phyloP scores from a whole-genome alignment of 2,329 filamentous ascomycete genomes.

The Metarhizium brunneum region DNA sequence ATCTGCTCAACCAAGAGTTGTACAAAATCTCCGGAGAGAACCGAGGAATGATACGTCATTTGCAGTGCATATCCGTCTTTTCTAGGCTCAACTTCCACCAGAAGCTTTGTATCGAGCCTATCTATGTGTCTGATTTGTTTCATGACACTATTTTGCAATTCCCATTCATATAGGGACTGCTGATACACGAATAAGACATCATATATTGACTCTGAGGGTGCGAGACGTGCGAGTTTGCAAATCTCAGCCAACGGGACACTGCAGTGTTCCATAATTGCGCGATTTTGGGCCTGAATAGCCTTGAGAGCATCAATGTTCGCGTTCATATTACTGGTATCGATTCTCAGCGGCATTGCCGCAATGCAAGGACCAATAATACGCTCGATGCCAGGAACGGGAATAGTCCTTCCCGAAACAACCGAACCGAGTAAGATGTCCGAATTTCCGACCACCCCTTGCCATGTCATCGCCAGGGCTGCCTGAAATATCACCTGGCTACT shows the following conservation, averaged over 20 bases:
- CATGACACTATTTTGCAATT: slow-evolving; percentile 26
- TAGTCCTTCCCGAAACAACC: slow-evolving; percentile 71
- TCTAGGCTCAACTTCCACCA: slow-evolving; percentile 66
- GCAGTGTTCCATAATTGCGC: slow-evolving; percentile 54
- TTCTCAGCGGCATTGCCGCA: slow-evolving; percentile 62
- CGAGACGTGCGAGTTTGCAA: slow-evolving; percentile 47
- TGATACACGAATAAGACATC: slow-evolving; percentile 81
- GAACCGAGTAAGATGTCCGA: slow-evolving; percentile 65
- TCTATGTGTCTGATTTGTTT: slow-evolving; percentile 54
- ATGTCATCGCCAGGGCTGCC: slow-evolving; percentile 56
- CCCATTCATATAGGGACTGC: slow-evolving; percentile 48
- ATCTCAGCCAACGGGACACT: slow-evolving; percentile 60
- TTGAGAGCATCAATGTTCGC: slow-evolving; percentile 52
- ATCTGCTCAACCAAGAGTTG: slow-evolving; percentile 47
- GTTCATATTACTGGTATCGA: slow-evolving; percentile 42
- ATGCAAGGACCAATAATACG: slow-evolving; percentile 73
- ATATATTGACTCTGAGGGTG: slow-evolving; percentile 53
- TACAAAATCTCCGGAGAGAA: slow-evolving; percentile 46
- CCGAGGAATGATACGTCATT: slow-evolving; percentile 36
- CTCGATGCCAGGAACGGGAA: slow-evolving; percentile 63
- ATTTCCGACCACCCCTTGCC: slow-evolving; percentile 53
- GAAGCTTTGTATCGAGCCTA: slow-evolving; percentile 64
- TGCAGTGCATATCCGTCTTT: slow-evolving; percentile 30
- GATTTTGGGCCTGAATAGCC: slow-evolving; percentile 55
- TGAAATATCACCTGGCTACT: slow-evolving; percentile 70